Base-by-base conservation (phyloP, 2,329 filamentous ascomycete species). In the Torrubiella hemipterigena region DNA sequence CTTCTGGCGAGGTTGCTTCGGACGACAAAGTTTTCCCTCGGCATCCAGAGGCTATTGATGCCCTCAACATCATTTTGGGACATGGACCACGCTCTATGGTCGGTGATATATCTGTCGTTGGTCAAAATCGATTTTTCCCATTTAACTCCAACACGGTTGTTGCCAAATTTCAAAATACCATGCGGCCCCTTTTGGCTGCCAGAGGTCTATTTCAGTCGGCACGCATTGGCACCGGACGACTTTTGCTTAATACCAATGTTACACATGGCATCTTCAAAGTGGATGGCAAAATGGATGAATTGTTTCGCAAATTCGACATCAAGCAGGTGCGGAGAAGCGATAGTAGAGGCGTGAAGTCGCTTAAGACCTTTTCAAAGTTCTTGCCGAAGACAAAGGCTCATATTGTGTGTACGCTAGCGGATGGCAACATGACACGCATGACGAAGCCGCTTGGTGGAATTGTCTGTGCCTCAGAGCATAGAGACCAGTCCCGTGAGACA, bases 151-250 rank as follows among this genome's bases (percentile, higher is more conserved):
- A 40, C 1, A 38, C 43, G 2, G 52, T 58, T 15, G 41, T 38
- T 2, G 26, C 34, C 1, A 32, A 45, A 0, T 41, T 65, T 5
- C 43, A 43, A 6, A 24, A 33, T 5, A 47, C 52, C 1, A 43
- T 42, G 1, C 50, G 49, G 9, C 42, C 51, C 7, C 51, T 66
- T 14, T 27, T 52, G 7, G 58, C 67, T 18, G 50, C 65, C 2
- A 61, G 69, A 12, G 70, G 70, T 2, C 73, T 67, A 40, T 72
- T 72, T 34, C 65, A 70, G 42, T 72, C 67, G 19, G 57, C 64
- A 3, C 65, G 69, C 6, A 52, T 67, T 1, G 63, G 63, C 1
- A 74, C 69, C 0, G 68, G 67, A 3, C 56, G 67, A 0, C 42
- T 74, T 2, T 55, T 75, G 0, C 49, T 74, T 17, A 75, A 75